Conservation (phyloP, 208 protist genomes). For the Leishmania lainsoni region DNA sequence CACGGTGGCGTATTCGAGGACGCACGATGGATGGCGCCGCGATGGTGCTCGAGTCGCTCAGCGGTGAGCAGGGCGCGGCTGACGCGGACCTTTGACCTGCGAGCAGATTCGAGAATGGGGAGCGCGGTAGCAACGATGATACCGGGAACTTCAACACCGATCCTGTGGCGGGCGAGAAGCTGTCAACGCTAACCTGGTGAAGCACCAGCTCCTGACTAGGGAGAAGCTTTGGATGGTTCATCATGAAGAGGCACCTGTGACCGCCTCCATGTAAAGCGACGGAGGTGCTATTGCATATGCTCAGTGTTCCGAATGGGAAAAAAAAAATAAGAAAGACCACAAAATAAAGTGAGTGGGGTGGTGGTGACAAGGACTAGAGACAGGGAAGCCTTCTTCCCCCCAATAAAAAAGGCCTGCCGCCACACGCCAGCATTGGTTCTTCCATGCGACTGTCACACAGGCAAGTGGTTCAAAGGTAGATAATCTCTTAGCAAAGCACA, state of each 20-base stretch:
- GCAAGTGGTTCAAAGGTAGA: background rate
- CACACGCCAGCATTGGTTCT: no score
- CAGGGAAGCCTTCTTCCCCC: background rate
- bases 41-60: slow-evolving; percentile 27
- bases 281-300: background rate
- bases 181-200: slow-evolving; percentile 54
- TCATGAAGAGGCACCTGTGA: slow-evolving; percentile 10
- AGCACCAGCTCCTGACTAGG: slow-evolving; percentile 70
- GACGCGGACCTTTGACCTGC: background rate
- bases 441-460: background rate
- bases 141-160: slow-evolving; percentile 31
- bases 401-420: background rate
- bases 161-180: slow-evolving; percentile 31
- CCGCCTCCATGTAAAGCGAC: background rate
- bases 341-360: background rate
- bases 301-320: background rate
- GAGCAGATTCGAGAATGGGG: slow-evolving; percentile 17
- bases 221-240: slow-evolving; percentile 60
- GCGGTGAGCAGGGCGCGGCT: slow-evolving; percentile 9
- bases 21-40: slow-evolving; percentile 61
- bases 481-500: background rate
- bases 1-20: slow-evolving; percentile 45
- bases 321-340: background rate
- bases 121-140: slow-evolving; percentile 25
- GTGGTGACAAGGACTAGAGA: background rate